Evolutionary conservation across 2,329 filamentous ascomycete genomes (phyloP).

Genomic region (Beauveria varroae): DNA sequence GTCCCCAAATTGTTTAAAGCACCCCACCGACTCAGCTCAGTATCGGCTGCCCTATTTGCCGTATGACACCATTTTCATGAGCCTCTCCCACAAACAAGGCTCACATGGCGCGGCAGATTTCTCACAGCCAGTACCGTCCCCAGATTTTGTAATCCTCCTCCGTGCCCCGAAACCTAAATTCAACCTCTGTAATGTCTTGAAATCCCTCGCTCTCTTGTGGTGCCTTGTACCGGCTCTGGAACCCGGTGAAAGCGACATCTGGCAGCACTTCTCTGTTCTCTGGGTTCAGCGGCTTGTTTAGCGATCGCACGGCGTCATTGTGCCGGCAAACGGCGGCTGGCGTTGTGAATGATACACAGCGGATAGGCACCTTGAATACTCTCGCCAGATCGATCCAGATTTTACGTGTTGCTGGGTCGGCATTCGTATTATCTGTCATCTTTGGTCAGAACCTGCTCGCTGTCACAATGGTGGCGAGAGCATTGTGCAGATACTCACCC

Average conservation of each 20-base stretch:
- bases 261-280: constrained; percentile 70
- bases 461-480: neutral
- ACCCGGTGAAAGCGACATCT: constrained; percentile 71
- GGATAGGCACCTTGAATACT: constrained; percentile 64
- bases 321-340: constrained; percentile 65
- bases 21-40: neutral
- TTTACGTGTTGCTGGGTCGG: constrained; percentile 67
- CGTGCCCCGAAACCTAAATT: constrained; percentile 68
- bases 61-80: too few species aligned
- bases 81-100: neutral
- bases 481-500: constrained; percentile 46
- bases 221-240: constrained; percentile 62
- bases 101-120: neutral
- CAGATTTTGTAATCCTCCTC: constrained; percentile 63
- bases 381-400: constrained; percentile 71
- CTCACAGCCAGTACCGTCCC: constrained; percentile 67
- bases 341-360: constrained; percentile 80
- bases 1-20: neutral
- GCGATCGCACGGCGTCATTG: constrained; percentile 76
- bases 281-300: constrained; percentile 69
- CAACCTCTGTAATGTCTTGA: constrained; percentile 64
- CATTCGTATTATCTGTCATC: constrained; percentile 83
- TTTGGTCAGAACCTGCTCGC: constrained; percentile 6
- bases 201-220: constrained; percentile 75
- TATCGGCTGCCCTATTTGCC: too few species aligned